Evolutionary conservation across 495 filamentous ascomycete genomes (phyloP), one percentile per base, ranked within the genome.

Genomic region (Glarea lozoyensis): DNA sequence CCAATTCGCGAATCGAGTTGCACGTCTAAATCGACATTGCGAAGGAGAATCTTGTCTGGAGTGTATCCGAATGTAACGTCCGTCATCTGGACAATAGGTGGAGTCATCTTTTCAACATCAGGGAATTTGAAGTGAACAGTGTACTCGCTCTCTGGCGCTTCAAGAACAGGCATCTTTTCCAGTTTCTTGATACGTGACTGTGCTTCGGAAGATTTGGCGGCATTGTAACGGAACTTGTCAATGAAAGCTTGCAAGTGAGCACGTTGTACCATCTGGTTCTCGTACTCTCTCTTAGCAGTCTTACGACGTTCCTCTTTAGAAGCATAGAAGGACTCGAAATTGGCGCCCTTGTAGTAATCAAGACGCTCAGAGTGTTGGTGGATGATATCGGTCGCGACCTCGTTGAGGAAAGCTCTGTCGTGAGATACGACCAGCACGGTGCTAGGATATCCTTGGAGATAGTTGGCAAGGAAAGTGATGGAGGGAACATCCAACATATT

Each of bases 401-500:
- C 92, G 69, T 99, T 95, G 42, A 99, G 70, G 72, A 99, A 99
- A 2, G 93, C 88, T 72, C 92, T 77, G 76, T 99, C 92, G 80
- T 99, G 92, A 65, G 87, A 94, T 46, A 99, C 92, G 40, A 99
- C 93, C 7, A 99, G 75, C 16, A 99, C 76, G 6, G 92, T 97
- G 59, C 87, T 94, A 2, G 90, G 88, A 59, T 99, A 99, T 34
- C 70, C 69, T 58, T 94, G 87, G 4, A 99, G 84, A 54, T 99
- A 99, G 56, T 86, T 94, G 11, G 92, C 85, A 57, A 99, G 73
- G 79, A 97, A 99, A 39, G 92, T 94, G 53, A 97, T 97, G n/a
- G 93, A 97, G 5, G 92, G 93, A 48, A 97, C 92, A 64, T 99
- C 92, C 87, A 99, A 89, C 92, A 99, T 99, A 80, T 99, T 99